A percentile compares a stretch with the other conserved stretches of the same genome.
These are phyloP conservation scores for Suillus variegatus DNA, from an alignment of 768 basidiomycete genomes.

Conservation along the genomic window DNA sequence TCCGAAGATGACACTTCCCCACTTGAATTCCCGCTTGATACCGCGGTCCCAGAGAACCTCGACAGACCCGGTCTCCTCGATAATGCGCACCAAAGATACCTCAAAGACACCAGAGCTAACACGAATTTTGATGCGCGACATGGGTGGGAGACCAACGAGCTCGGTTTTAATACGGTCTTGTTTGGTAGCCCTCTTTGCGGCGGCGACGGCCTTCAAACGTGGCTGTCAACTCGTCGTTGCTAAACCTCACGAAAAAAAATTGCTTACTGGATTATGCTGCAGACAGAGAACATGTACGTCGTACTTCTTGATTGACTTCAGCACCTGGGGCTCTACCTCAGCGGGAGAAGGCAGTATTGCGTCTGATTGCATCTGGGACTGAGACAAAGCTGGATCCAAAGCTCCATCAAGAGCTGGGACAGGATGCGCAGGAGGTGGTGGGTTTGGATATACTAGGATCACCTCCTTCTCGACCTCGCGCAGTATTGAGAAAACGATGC, in stretches of 20 bases:
- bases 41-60: conserved; percentile 83
- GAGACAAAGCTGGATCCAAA: background rate
- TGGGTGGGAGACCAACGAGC: conserved; percentile 65
- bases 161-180: conserved; percentile 73
- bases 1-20: conserved; percentile 81
- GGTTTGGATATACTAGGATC: conserved; percentile 53
- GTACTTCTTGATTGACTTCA: conserved; percentile 73
- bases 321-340: conserved; percentile 31
- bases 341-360: conserved; percentile 6
- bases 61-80: conserved; percentile 69
- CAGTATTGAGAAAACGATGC: conserved; percentile 61
- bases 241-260: background rate
- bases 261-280: conserved; percentile 88
- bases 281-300: conserved; percentile 79
- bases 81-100: conserved; percentile 72
- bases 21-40: conserved; percentile 76
- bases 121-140: conserved; percentile 82
- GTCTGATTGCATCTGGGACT: background rate
- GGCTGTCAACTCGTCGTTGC: background rate
- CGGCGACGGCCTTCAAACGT: conserved; percentile 61
- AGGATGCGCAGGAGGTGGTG: conserved; percentile 3
- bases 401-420: conserved; percentile 7
- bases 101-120: conserved; percentile 85
- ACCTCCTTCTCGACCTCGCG: conserved; percentile 82
- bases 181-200: conserved; percentile 73